Conservation (phyloP, 768 basidiomycete species). For the Pulveroboletus sp. region DNA sequence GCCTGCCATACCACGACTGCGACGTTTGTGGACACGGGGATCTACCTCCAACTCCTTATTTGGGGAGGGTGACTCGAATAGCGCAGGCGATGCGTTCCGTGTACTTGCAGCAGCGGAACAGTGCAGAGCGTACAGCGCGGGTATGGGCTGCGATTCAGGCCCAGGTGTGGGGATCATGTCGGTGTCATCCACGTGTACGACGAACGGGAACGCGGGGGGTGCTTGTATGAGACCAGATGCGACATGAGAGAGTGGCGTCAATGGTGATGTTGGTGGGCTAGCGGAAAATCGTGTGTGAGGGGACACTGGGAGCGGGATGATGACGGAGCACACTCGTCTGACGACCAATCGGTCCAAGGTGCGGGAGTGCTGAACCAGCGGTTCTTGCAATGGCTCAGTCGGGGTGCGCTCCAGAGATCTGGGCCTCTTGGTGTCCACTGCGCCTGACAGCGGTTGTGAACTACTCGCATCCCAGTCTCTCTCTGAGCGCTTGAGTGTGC, state of each 20-base stretch:
- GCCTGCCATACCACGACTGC: slow-evolving; percentile 1
- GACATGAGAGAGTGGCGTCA: slow-evolving; percentile 24
- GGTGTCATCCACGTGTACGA: slow-evolving; percentile 30
- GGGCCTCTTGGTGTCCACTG: slow-evolving; percentile 19
- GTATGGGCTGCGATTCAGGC: slow-evolving; percentile 26
- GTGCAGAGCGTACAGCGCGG: slow-evolving; percentile 39
- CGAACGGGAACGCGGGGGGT: slow-evolving; percentile 36
- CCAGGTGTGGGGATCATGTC: slow-evolving; percentile 37
- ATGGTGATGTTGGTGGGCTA: slow-evolving; percentile 28
- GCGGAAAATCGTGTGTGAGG: slow-evolving; percentile 8
- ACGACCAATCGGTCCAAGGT: slow-evolving; percentile 18
- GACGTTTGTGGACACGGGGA: slow-evolving; percentile 11
- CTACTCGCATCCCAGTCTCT: slow-evolving; percentile 11
- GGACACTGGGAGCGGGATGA: slow-evolving; percentile 7
- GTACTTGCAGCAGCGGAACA: slow-evolving; percentile 13
- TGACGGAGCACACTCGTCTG: slow-evolving; percentile 14
- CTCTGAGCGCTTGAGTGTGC: slow-evolving; percentile 38
- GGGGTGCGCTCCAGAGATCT: slow-evolving; percentile 29
- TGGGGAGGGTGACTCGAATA: slow-evolving; percentile 6
- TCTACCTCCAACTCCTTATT: slow-evolving; percentile 5
- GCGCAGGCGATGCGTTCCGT: slow-evolving; percentile 5
- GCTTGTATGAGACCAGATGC: slow-evolving; percentile 48
- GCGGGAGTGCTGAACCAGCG: slow-evolving; percentile 13
- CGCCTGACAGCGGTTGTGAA: too few relatives aligned
- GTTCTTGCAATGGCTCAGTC: slow-evolving; percentile 35